These are phyloP conservation scores for Emericellopsis cladophorae DNA, from an alignment of 2,329 filamentous ascomycete species.

Conservation along the genomic window DNA sequence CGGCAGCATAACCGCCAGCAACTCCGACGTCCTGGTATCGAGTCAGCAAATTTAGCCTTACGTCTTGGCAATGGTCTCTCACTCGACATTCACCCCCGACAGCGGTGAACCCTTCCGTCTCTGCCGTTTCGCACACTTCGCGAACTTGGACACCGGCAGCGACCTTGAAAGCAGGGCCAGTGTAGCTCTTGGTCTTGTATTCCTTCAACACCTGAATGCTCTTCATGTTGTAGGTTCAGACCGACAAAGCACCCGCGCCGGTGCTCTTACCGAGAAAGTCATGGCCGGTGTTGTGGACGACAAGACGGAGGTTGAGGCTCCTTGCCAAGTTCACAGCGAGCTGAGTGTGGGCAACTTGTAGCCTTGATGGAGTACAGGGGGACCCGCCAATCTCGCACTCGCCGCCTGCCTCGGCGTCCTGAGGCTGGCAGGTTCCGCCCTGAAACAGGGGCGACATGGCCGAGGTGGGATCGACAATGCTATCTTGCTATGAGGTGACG, in stretches of 20 bases:
- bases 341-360: conserved; percentile 28
- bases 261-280: conserved; percentile 46
- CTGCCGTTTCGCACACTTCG: conserved; percentile 38
- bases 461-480: conserved; percentile 22
- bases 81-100: conserved; percentile 38
- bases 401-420: conserved; percentile 10
- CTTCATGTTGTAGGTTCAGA: conserved; percentile 46
- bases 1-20: conserved; percentile 14
- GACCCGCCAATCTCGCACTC: conserved; percentile 26
- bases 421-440: conserved; percentile 21
- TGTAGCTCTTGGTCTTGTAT: conserved; percentile 14
- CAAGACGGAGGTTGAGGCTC: conserved; percentile 32
- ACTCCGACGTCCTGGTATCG: conserved; percentile 11
- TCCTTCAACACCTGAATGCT: conserved; percentile 13
- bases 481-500: conserved; percentile 6
- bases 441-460: conserved; percentile 26
- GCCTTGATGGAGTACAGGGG: conserved; percentile 27
- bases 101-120: conserved; percentile 30
- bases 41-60: not conserved
- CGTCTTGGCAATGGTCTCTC: conserved; percentile 4
- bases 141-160: conserved; percentile 39
- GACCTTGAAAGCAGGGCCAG: conserved; percentile 38
- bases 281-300: conserved; percentile 39
- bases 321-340: conserved; percentile 31
- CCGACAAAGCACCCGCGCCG: conserved; percentile 42